These are phyloP conservation scores for Kalanchoe fedtschenkoi DNA, from an alignment of 164 flowering plant genomes.

Conservation along the genomic window DNA sequence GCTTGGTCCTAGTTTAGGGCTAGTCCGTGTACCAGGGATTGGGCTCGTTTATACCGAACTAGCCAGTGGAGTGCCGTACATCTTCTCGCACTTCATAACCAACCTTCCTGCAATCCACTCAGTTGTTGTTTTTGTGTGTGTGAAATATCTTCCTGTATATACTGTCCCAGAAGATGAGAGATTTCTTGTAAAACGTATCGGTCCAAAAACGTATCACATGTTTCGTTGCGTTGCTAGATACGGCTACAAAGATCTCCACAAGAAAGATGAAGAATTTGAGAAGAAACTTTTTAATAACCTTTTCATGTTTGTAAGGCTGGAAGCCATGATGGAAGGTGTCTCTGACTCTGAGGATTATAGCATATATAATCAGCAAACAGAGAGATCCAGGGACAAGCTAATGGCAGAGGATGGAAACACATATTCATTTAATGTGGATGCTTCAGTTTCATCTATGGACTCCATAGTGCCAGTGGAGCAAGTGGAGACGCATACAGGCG, in stretches of 20 bases:
- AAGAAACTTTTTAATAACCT: constrained; percentile 71
- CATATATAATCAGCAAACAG: constrained; percentile 49
- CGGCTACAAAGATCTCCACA: constrained; percentile 94
- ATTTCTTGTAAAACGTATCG: constrained; percentile 80
- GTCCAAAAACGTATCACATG: constrained; percentile 89
- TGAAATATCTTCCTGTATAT: constrained; percentile 93
- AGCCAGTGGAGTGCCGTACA: constrained; percentile 90
- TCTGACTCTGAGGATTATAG: constrained; percentile 72
- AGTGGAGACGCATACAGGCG: constrained; percentile 21
- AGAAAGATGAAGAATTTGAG: constrained; percentile 91
- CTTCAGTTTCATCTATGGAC: constrained; percentile 44
- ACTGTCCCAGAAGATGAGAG: constrained; percentile 87
- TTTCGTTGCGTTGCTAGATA: constrained; percentile 94
- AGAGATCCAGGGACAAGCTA: constrained; percentile 29
- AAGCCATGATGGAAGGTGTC: constrained; percentile 90
- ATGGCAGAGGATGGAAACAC: constrained; percentile 26
- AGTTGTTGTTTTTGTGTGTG: constrained; percentile 82
- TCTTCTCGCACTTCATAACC: constrained; percentile 94
- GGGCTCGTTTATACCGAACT: constrained; percentile 95
- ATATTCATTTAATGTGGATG: constrained; percentile 26
- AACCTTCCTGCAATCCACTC: constrained; percentile 95
- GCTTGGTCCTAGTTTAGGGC: constrained; percentile 89
- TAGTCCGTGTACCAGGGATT: constrained; percentile 93
- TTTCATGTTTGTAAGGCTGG: constrained; percentile 66
- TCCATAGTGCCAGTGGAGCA: constrained; percentile 44